Percentiles rank a stretch among this genome's conserved stretches.
Conservation (phyloP, 306 rosid species). For the Cucurbita argyrosperma region DNA sequence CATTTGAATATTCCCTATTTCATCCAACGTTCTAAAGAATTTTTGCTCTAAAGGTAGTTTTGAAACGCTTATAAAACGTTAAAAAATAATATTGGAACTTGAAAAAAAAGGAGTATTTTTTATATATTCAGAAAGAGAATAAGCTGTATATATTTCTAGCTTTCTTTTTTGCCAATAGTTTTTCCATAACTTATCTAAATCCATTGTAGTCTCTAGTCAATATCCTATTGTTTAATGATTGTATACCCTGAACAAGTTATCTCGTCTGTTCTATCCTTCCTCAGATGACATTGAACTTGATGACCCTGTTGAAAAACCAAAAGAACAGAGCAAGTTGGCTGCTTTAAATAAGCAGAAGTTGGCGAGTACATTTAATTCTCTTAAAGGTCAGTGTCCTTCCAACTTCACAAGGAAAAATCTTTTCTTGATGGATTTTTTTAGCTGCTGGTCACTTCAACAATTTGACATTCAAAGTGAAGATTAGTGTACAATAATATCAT, state of each 20-base stretch:
- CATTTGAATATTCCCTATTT: no score
- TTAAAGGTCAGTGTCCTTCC: conserved; percentile 45
- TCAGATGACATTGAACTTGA: conserved; percentile 68
- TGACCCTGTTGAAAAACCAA: conserved; percentile 37
- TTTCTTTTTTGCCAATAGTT: neutral
- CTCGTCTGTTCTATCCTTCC: neutral
- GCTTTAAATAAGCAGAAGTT: conserved; percentile 57
- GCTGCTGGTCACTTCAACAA: no score
- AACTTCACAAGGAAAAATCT: neutral
- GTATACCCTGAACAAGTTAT: neutral
- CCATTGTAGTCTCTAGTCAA: neutral
- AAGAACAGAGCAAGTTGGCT: conserved; percentile 52
- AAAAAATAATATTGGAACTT: no score
- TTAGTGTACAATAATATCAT: neutral
- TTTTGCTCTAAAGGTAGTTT: no score
- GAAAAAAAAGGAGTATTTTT: no score
- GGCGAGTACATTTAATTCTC: conserved; percentile 47
- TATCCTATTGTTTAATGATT: neutral
- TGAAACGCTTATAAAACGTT: no score
- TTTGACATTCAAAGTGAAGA: no score
- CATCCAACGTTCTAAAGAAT: no score
- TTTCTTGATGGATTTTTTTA: neutral
- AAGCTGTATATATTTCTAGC: no score
- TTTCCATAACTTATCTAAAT: neutral
- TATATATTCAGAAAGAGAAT: no score